A percentile compares a stretch with the other conserved stretches of the same genome.
Evolutionary conservation across 164 flowering plant species (phyloP).

Genomic region (Sextonia rubra): DNA sequence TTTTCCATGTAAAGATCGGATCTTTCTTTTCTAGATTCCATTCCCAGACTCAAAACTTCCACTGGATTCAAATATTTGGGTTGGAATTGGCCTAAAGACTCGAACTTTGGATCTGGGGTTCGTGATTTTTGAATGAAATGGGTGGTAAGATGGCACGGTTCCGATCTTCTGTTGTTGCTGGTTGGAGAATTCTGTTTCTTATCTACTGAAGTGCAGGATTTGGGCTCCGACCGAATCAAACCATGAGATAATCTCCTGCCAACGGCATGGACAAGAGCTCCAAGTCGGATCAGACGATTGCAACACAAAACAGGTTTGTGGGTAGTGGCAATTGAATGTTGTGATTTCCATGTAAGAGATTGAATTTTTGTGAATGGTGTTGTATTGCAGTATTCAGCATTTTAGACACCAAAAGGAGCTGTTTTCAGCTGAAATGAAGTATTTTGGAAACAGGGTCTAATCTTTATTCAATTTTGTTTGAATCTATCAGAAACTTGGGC

Average conservation of each 20-base stretch:
- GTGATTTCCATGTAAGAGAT: slow-evolving; percentile 1
- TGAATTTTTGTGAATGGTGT: neutral
- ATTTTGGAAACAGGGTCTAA: too few relatives aligned
- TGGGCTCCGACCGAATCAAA: slow-evolving; percentile 49
- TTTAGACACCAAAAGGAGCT: neutral
- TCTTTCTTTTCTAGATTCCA: neutral
- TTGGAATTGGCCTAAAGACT: neutral
- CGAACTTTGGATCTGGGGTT: neutral
- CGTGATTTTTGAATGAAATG: neutral
- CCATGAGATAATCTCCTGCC: slow-evolving; percentile 39
- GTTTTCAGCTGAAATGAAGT: neutral
- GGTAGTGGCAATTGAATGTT: neutral
- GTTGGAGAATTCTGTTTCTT: neutral
- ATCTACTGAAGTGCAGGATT: slow-evolving; percentile 24
- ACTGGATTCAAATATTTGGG: neutral
- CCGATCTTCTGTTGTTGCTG: neutral
- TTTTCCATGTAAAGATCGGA: neutral
- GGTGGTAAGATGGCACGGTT: neutral
- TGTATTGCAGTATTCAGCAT: neutral
- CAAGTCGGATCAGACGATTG: slow-evolving; percentile 56
- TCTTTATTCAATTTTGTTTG: too few relatives aligned
- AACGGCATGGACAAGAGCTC: slow-evolving; percentile 57
- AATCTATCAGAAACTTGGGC: slow-evolving; percentile 9
- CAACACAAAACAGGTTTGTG: slow-evolving; percentile 34
- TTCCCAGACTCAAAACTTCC: neutral